phyloP scores from a whole-genome alignment of 371 early-diverging fungal species.

The Syncephalastrum contaminatum region DNA sequence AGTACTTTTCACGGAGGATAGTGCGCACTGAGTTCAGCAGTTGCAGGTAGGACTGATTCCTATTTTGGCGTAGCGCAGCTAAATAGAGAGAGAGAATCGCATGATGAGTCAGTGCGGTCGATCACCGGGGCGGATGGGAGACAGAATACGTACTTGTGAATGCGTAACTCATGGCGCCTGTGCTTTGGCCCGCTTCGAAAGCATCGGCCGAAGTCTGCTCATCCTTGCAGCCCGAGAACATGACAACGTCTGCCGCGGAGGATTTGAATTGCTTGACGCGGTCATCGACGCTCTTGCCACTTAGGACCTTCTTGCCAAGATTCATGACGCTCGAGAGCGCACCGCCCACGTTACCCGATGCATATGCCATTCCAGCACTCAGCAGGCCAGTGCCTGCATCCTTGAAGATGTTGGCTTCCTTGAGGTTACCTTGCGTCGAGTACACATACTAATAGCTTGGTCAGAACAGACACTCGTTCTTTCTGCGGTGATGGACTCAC shows the following conservation, averaged over 20 bases:
- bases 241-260: slow-evolving; percentile 76
- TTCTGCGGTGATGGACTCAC: too few relatives aligned
- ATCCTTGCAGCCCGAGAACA: slow-evolving; percentile 93
- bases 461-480: too few relatives aligned
- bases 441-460: slow-evolving; percentile 57
- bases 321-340: slow-evolving; percentile 46
- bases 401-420: slow-evolving; percentile 49
- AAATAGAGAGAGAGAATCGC: slow-evolving; percentile 5
- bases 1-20: slow-evolving; percentile 68
- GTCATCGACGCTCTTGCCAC: slow-evolving; percentile 36
- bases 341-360: slow-evolving; percentile 43
- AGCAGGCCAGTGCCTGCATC: slow-evolving; percentile 52
- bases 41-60: slow-evolving; percentile 70
- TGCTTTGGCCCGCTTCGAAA: slow-evolving; percentile 54
- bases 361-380: slow-evolving; percentile 55
- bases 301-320: slow-evolving; percentile 47
- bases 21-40: slow-evolving; percentile 70
- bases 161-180: slow-evolving; percentile 89
- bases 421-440: slow-evolving; percentile 67
- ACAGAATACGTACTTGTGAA: slow-evolving; percentile 49
- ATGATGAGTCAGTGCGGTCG: background rate
- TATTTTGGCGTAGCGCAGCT: slow-evolving; percentile 57
- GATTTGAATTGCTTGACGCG: slow-evolving; percentile 47
- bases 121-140: background rate
- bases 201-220: slow-evolving; percentile 90